These are phyloP conservation scores for Deinandra increscens DNA, from an alignment of 129 eudicot species.

Conservation along the genomic window DNA sequence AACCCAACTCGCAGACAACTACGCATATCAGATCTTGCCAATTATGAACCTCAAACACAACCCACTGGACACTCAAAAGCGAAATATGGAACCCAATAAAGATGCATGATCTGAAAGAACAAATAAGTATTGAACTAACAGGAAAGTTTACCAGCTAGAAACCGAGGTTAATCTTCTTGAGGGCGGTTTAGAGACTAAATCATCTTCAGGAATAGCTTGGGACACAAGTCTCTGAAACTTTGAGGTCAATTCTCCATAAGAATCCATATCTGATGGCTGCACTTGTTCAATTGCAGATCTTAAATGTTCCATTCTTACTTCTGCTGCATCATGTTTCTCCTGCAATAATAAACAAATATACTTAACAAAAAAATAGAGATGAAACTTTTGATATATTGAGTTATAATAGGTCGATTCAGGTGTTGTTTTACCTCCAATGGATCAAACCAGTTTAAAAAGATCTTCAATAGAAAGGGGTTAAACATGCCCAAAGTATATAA, in stretches of 20 bases:
- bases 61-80: not conserved
- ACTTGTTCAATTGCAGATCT: slow-evolving; percentile 55
- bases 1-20: too few species aligned
- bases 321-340: slow-evolving; percentile 65
- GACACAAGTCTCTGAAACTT: slow-evolving; percentile 70
- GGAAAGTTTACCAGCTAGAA: slow-evolving; percentile 39
- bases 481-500: not conserved
- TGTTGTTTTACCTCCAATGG: not conserved
- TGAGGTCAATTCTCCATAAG: slow-evolving; percentile 49
- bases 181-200: slow-evolving; percentile 28
- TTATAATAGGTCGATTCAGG: not conserved
- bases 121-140: not conserved
- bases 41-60: not conserved
- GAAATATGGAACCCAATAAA: slow-evolving; percentile 3
- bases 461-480: not conserved
- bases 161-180: slow-evolving; percentile 20
- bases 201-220: slow-evolving; percentile 35
- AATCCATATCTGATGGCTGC: slow-evolving; percentile 63
- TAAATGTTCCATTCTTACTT: slow-evolving; percentile 81
- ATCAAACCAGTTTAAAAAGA: not conserved
- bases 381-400: not conserved
- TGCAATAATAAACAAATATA: slow-evolving; percentile 29
- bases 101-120: not conserved
- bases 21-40: not conserved
- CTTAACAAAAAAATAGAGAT: not conserved